Evolutionary conservation across 306 rosid genomes (phyloP), one percentile per base, ranked within the genome.

Genomic region (Cicer yamashitae): DNA sequence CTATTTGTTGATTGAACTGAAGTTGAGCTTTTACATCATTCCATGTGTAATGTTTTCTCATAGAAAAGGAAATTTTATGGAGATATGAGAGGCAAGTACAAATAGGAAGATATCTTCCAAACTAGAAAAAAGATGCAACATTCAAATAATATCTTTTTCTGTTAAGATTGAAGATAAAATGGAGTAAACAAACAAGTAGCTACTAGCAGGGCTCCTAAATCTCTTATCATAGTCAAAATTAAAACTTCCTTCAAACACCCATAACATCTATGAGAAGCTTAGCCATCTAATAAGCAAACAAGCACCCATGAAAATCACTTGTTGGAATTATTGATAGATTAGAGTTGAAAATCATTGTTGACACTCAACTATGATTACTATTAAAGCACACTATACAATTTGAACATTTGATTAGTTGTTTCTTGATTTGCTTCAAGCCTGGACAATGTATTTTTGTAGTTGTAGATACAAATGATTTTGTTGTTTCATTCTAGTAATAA

Each of bases 381-480:
- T 59, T 6, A 18, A 69, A 41, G 59, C 41, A 11, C 65, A 46
- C 18, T 58, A 6, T 50, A 62, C 17, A 57, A 14, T 38, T 40
- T 56, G 70, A 54, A 66, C 40, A 7, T 52, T 50, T 1, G 46
- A 7, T 53, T 64, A 48, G 58, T 56, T 66, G 37, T 13, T 66
- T 67, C 22, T 51, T 66, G 40, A 74, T 74, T 59, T 6, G 6
- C 50, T 67, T 70, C 69, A 75, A 53, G 67, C 77, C 74, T 15
- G 13, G 14, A 51, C 61, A 48, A 39, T 18, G 8, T 64, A 20
- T 67, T 57, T 14, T 70, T 70, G 60, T 34, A 75, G 17, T 14
- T 40, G 15, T 53, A 14, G 30, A 6, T 73, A n/a, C 44, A 54
- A 66, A 56, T 66, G 22, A 2, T 18, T 22, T 59, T 67, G 22